Evolutionary conservation across 768 basidiomycete species (phyloP), one percentile per base, ranked within the genome.

Genomic region (Termitomyces sp.): DNA sequence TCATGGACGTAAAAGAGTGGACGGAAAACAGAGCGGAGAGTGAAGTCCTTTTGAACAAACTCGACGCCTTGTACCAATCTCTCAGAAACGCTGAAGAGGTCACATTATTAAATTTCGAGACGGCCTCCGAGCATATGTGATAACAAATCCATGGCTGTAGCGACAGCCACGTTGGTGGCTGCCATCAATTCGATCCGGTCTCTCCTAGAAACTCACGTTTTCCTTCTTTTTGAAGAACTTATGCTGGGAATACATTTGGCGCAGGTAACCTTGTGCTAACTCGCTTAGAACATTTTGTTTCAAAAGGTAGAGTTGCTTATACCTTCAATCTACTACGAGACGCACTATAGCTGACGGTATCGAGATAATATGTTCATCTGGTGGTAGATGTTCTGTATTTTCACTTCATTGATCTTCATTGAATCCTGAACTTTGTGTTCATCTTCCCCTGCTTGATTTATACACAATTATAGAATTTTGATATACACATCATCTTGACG

Each of bases 1-100:
- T 79, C 13, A 67, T 71, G 2, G 75, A 78, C 5, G 76, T 91
- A 16, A 68, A 75, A 43, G 72, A 78, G 33, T 88, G 87, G 78
- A 73, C 77, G 40, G 72, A 77, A 59, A 73, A 88, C 55, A 66
- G 79, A 56, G 69, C 65, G 1, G 79, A 83, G 50, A 82, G 78
- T 7, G 73, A 68, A 44, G 66, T 67, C n/a, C 68, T 91, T 40
- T 66, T 88, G 40, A 75, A 73, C 44, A 78, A 81, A 51, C 87
- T 82, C 61, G 87, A 90, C 61, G 68, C 69, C 35, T 67, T 91
- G 55, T 81, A 85, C 62, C 61, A 69, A 57, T 66, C 69, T 10
- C 60, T 77, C 55, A 74, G 67, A 61, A 62, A 59, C n/a, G 68
- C 67, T 10, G 67, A 69, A 55, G 61, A 57, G 49, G 61, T 61